Conservation (phyloP, 2,329 filamentous ascomycete genomes). For the Penicillium frequentans region DNA sequence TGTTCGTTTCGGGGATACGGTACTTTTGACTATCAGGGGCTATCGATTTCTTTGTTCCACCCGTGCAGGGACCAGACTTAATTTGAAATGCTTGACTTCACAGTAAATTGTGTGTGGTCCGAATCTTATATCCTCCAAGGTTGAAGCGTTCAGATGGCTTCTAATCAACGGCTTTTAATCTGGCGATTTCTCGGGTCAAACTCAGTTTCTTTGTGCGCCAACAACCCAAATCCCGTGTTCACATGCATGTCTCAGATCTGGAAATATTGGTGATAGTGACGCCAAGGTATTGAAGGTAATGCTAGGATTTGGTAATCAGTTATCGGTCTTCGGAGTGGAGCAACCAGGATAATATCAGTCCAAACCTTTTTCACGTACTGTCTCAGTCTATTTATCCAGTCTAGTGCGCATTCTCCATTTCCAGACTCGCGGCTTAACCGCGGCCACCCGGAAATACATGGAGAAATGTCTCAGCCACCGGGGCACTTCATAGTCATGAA, state of each 20-base stretch:
- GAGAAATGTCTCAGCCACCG: neutral
- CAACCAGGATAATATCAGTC: neutral
- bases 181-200: neutral
- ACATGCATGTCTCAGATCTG: neutral
- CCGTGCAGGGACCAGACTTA: neutral
- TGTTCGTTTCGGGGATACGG: neutral
- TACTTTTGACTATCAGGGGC: neutral
- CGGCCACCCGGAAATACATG: neutral
- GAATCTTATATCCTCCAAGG: neutral
- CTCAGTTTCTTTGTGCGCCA: neutral
- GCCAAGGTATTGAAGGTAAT: neutral
- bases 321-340: neutral
- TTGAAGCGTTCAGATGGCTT: neutral
- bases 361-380: neutral
- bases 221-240: neutral
- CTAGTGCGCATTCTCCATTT: neutral
- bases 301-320: neutral
- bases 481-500: neutral
- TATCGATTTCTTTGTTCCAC: neutral
- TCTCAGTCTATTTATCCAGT: neutral
- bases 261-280: neutral
- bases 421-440: neutral
- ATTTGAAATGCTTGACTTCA: neutral
- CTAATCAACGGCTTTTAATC: neutral
- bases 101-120: neutral